A percentile compares a stretch with the other conserved stretches of the same genome.
Conservation (phyloP, 2,329 filamentous ascomycete species). For the Delphinella strobiligena region DNA sequence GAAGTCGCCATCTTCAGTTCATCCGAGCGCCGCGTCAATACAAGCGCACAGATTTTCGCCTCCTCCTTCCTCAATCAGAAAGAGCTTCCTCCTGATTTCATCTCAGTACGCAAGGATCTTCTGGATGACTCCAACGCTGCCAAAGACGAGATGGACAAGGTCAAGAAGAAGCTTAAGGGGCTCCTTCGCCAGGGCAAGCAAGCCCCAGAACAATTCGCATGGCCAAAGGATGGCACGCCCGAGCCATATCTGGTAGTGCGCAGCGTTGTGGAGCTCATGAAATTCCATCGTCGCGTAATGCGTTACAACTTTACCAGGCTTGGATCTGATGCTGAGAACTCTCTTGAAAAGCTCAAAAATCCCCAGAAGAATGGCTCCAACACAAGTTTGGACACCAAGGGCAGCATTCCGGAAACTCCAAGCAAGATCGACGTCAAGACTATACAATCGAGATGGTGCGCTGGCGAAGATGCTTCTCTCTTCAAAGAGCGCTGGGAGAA, state of each 20-base stretch:
- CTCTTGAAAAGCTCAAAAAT: conserved; percentile 42
- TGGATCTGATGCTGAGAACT: conserved; percentile 48
- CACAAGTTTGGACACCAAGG: conserved; percentile 27
- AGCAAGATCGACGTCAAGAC: conserved; percentile 8
- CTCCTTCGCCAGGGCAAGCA: conserved; percentile 85
- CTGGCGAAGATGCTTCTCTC: conserved; percentile 83
- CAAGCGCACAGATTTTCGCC: conserved; percentile 93
- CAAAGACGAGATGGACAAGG: conserved; percentile 98
- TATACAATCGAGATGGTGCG: conserved; percentile 91
- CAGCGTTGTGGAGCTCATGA: conserved; percentile 90
- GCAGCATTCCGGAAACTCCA: conserved; percentile 2
- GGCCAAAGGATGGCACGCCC: conserved; percentile 82
- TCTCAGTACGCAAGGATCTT: conserved; percentile 84
- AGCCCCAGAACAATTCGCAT: conserved; percentile 92
- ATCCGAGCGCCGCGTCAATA: conserved; percentile 86
- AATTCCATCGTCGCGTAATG: conserved; percentile 93
- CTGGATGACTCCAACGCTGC: conserved; percentile 96
- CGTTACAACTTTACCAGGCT: conserved; percentile 82
- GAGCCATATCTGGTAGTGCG: conserved; percentile 89
- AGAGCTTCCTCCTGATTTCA: conserved; percentile 73
- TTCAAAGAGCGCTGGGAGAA: conserved; percentile 99
- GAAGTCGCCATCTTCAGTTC: conserved; percentile 94
- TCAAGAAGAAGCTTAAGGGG: conserved; percentile 97
- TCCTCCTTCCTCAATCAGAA: conserved; percentile 79
- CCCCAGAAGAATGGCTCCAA: conserved; percentile 15